A percentile compares a stretch with the other conserved stretches of the same genome.
These are phyloP conservation scores for Neofusicoccum sp. DNA, from an alignment of 2,329 filamentous ascomycete genomes.

Conservation along the genomic window DNA sequence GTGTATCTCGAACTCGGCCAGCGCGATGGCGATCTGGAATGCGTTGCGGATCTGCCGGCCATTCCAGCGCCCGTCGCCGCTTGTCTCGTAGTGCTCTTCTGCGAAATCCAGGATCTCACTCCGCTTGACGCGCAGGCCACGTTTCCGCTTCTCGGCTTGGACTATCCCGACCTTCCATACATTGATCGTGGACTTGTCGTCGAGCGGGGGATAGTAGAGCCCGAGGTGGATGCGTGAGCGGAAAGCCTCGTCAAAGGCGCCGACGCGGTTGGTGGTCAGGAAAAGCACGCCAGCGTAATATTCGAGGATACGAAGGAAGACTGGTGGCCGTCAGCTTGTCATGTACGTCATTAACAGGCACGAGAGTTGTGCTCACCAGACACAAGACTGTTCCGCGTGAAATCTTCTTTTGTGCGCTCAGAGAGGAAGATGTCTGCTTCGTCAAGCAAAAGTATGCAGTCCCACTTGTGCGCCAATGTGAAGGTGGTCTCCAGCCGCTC, in stretches of 20 bases:
- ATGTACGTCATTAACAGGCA: neutral
- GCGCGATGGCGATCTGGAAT: too few relatives aligned
- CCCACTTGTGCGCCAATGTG: constrained; percentile 43
- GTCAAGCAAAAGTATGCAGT: constrained; percentile 54
- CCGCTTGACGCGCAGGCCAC: neutral
- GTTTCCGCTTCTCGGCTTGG: neutral
- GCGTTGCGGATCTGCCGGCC: too few relatives aligned
- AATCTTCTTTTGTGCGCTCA: constrained; percentile 20
- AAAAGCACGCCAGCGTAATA: constrained; percentile 33
- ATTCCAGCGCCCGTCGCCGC: too few relatives aligned
- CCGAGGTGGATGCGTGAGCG: constrained; percentile 17
- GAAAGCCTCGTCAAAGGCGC: constrained; percentile 29
- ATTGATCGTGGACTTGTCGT: neutral
- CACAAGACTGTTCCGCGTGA: constrained; percentile 1
- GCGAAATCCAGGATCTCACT: constrained; percentile 22
- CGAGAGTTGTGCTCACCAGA: neutral
- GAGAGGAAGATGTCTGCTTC: constrained; percentile 48
- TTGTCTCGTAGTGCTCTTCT: neutral
- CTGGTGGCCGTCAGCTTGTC: constrained; percentile 13
- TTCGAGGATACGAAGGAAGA: constrained; percentile 17
- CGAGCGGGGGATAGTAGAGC: constrained; percentile 20
- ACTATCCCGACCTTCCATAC: neutral
- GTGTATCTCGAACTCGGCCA: too few relatives aligned
- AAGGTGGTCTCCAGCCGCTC: constrained; percentile 21
- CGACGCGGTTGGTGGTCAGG: constrained; percentile 38